Evolutionary conservation across 768 basidiomycete genomes (phyloP), one percentile per base, ranked within the genome.

Genomic region (Hemileccinum impolitum): DNA sequence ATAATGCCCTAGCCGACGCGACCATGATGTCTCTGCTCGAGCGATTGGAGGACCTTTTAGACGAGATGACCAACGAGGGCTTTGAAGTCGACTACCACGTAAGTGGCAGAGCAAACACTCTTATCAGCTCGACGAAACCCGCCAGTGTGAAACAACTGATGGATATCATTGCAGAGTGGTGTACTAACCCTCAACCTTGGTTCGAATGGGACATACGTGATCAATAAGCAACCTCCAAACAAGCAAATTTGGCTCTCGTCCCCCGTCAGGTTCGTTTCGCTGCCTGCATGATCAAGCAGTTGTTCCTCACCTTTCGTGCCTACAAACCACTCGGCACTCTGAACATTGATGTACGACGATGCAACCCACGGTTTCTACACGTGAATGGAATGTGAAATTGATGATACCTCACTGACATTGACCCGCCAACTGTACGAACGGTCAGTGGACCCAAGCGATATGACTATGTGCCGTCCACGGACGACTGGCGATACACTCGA

Each of bases 161-260:
- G 47, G 15, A 32, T 23, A 51, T 51, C 37, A 21, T 51, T 23
- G 28, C 65, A 95, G 94, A 84, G 86, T 59, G 94, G 94, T n/a
- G 94, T 96, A 26, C 66, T 96, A 30, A 96, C 93, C 1, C 78
- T 95, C 38, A 75, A 74, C 42, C 74, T 94, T 14, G 92, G 85
- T 26, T 70, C 75, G 35, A 72, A 83, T 47, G 92, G 91, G 13
- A 95, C 89, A 11, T 96, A 95, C 70, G 94, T 95, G 25, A 85
- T 96, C 70, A 96, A 96, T 70, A 96, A 95, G 74, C 94, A 96
- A 64, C 94, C 94, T 11, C 94, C 94, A 6, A 96, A 96, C 65
- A 92, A 92, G 71, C 94, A 96, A 64, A 95, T 96, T 57, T 96
- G 94, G 94, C 75, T 96, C 17, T 94, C 91, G 4, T 92, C 89